Evolutionary conservation across 345 rosid genomes (phyloP).

Genomic region (Heritiera littoralis): DNA sequence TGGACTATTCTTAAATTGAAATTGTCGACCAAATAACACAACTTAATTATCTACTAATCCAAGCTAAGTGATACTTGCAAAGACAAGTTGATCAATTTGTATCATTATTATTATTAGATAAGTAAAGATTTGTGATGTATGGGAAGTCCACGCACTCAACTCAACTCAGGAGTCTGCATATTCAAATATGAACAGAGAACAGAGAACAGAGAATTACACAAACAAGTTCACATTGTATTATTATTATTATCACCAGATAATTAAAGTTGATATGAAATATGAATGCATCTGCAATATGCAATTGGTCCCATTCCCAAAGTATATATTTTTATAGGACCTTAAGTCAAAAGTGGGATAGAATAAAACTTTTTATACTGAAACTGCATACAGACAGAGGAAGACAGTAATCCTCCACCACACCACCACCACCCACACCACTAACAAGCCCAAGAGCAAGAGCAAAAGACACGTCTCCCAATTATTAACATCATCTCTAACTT

Average conservation of each 20-base stretch:
- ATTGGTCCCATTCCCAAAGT: background rate
- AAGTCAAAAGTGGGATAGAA: slow-evolving; percentile 14
- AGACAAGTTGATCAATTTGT: background rate
- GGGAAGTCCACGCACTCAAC: background rate
- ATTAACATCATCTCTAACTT: background rate
- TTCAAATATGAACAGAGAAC: background rate
- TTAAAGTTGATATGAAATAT: background rate
- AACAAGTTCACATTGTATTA: no score
- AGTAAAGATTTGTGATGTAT: background rate
- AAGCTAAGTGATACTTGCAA: background rate
- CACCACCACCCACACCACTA: slow-evolving; percentile 23
- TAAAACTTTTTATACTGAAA: background rate
- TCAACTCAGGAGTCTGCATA: background rate
- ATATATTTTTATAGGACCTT: background rate
- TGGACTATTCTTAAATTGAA: background rate
- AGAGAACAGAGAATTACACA: no score
- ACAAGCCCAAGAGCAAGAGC: slow-evolving; percentile 2
- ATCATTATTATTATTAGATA: background rate
- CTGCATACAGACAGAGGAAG: slow-evolving; percentile 8
- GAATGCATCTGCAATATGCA: background rate
- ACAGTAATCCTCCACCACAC: background rate
- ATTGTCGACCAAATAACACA: background rate
- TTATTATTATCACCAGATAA: no score
- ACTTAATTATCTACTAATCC: background rate
- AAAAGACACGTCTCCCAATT: background rate